These are phyloP conservation scores for Oryza meyeriana DNA, from an alignment of 176 grass and related monocot genomes.

Conservation along the genomic window DNA sequence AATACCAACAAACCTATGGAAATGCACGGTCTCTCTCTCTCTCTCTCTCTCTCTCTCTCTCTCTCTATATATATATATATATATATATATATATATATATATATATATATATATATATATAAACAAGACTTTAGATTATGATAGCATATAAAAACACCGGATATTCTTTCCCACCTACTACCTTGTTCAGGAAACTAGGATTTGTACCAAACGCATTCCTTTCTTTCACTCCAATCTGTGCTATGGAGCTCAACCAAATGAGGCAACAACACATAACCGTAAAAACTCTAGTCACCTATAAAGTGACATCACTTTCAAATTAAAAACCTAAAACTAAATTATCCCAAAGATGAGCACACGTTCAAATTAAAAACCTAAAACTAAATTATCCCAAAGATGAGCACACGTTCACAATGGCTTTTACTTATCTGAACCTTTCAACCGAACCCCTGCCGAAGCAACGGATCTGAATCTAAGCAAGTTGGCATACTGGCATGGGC, in stretches of 20 bases:
- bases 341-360: no score
- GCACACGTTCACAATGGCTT: not conserved
- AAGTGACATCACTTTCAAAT: fast-evolving
- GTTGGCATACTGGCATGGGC: not conserved
- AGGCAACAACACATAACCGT: not conserved
- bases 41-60: no score
- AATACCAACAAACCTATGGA: no score
- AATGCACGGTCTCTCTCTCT: no score
- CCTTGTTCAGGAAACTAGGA: not conserved
- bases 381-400: not conserved
- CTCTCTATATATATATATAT: no score
- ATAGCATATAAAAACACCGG: no score
- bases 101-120: no score
- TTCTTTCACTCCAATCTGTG: not conserved
- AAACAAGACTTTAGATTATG: no score
- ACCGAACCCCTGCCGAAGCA: not conserved
- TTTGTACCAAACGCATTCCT: not conserved
- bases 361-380: not conserved
- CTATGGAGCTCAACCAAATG: not conserved
- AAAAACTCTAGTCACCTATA: no score
- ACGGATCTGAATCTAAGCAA: not conserved
- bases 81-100: no score
- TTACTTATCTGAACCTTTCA: not conserved
- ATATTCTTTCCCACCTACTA: no score
- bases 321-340: no score